Evolutionary conservation across 345 rosid genomes (phyloP).

Genomic region (Durio zibethinus): DNA sequence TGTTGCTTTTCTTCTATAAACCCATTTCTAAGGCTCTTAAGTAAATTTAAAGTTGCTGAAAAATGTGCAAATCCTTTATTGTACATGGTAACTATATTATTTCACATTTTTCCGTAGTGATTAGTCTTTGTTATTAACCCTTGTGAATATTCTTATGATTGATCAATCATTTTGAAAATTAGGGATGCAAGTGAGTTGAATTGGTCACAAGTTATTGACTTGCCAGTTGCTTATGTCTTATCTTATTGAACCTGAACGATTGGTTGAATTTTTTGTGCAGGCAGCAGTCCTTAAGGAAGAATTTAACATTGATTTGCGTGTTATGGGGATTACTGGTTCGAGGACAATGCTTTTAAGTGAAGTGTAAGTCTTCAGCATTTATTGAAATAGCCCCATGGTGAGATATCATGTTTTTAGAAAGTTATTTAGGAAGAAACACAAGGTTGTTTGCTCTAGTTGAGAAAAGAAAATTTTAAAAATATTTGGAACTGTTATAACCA

Average conservation of each 20-base stretch:
- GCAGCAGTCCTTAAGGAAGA: constrained; percentile 92
- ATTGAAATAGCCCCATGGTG: not conserved
- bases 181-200: not conserved
- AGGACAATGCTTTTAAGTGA: constrained; percentile 81
- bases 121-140: not conserved
- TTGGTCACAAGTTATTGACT: not conserved
- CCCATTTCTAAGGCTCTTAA: not conserved
- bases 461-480: not conserved
- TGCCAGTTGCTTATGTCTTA: not conserved
- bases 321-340: constrained; percentile 88
- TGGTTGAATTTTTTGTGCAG: constrained; percentile 39
- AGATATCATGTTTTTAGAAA: not conserved
- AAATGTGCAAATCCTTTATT: not conserved
- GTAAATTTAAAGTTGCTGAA: not conserved
- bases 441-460: not conserved
- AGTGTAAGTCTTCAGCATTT: constrained; percentile 49
- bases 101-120: not conserved
- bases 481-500: not conserved
- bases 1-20: not conserved
- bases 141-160: not conserved
- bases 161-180: not conserved
- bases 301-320: constrained; percentile 93
- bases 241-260: not conserved
- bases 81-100: not conserved
- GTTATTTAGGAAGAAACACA: not conserved